Conservation (phyloP, 768 basidiomycete species). For the Tulasnella calospora region DNA sequence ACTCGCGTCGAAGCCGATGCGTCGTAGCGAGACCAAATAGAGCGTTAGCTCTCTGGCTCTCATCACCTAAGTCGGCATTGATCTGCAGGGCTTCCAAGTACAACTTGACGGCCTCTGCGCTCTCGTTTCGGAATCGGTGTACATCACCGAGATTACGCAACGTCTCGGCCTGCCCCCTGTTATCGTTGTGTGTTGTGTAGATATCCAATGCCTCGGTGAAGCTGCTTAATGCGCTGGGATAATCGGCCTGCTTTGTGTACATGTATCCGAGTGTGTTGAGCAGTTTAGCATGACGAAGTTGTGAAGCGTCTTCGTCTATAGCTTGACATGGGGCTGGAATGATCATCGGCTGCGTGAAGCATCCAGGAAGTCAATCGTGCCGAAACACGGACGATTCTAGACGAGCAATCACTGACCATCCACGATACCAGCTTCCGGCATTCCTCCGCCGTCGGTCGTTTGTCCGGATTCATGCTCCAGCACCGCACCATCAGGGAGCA, state of each 20-base stretch:
- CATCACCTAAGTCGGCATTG: background rate
- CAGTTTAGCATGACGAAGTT: background rate
- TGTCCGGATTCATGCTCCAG: too few species aligned
- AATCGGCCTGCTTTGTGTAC: background rate
- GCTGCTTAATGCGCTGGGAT: background rate
- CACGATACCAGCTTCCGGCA: too few species aligned
- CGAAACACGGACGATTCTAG: background rate
- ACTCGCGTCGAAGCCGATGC: background rate
- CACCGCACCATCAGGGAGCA: too few species aligned
- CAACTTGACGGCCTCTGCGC: background rate
- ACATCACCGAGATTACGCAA: background rate
- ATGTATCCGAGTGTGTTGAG: background rate
- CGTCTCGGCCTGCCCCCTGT: too few species aligned
- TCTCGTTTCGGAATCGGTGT: background rate
- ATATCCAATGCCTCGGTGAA: background rate
- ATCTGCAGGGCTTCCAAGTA: background rate
- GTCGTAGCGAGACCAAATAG: background rate
- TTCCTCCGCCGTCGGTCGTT: too few species aligned
- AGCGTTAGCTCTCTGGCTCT: background rate
- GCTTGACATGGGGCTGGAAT: background rate
- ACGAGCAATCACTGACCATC: background rate
- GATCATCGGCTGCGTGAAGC: background rate
- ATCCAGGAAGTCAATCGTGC: background rate
- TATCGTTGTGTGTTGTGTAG: background rate
- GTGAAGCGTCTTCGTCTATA: background rate